These are phyloP conservation scores for Pichia sp. DNA, from an alignment of 1,139 yeast species.

Conservation along the genomic window DNA sequence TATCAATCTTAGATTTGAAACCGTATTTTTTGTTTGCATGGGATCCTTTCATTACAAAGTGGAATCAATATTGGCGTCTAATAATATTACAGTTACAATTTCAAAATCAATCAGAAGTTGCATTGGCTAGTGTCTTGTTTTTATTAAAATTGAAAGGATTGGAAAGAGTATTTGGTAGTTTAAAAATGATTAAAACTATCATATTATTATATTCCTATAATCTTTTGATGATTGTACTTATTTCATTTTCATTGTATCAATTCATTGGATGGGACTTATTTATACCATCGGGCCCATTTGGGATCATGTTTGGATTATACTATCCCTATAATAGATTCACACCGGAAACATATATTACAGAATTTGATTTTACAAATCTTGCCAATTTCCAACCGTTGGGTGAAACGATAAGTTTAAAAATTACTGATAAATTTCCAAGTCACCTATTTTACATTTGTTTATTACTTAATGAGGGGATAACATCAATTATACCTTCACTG, in stretches of 20 bases:
- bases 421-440: slow-evolving; percentile 55
- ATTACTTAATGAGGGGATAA: slow-evolving; percentile 45
- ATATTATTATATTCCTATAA: slow-evolving; percentile 30
- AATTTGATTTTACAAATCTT: slow-evolving; percentile 34
- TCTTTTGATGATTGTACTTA: slow-evolving; percentile 22
- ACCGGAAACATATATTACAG: slow-evolving; percentile 58
- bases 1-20: slow-evolving; percentile 53
- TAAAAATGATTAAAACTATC: slow-evolving; percentile 44
- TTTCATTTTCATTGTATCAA: slow-evolving; percentile 34
- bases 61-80: slow-evolving; percentile 66
- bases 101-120: slow-evolving; percentile 60
- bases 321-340: slow-evolving; percentile 50
- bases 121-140: slow-evolving; percentile 45
- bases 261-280: slow-evolving; percentile 29
- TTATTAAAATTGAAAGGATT: slow-evolving; percentile 52
- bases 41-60: slow-evolving; percentile 53
- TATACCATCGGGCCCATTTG: slow-evolving; percentile 57
- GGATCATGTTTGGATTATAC: slow-evolving; percentile 52
- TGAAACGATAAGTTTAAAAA: slow-evolving; percentile 30
- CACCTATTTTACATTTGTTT: slow-evolving; percentile 48
- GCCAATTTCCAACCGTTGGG: slow-evolving; percentile 20
- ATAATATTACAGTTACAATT: slow-evolving; percentile 49
- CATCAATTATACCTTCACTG: slow-evolving; percentile 44
- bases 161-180: slow-evolving; percentile 61
- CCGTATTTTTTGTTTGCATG: slow-evolving; percentile 47